phyloP scores from a whole-genome alignment of 2,329 filamentous ascomycete species.

The Fusarium neocosmosporiellum region DNA sequence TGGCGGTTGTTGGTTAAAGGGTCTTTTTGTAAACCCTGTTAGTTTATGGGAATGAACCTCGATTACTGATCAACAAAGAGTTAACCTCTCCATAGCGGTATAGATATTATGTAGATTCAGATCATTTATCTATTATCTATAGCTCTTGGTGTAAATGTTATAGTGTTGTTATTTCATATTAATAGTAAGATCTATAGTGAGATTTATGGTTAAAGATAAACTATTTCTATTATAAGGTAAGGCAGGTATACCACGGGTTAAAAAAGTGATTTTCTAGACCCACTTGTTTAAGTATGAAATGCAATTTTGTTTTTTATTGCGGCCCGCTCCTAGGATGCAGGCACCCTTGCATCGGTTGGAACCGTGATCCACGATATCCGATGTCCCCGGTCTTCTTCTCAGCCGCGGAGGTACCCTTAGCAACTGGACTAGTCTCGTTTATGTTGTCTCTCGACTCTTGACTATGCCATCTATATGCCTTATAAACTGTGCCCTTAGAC shows the following conservation, averaged over 20 bases:
- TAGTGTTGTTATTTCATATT: neutral
- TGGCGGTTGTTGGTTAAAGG: slow-evolving; percentile 5
- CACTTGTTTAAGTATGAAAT: neutral
- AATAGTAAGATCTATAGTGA: neutral
- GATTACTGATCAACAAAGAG: neutral
- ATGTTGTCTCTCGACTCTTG: neutral
- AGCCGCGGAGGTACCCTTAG: neutral
- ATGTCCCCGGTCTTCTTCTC: neutral
- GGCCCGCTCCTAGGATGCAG: neutral
- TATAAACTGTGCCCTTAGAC: slow-evolving; percentile 5
- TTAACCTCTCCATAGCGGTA: neutral
- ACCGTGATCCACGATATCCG: neutral
- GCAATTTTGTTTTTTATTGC: neutral
- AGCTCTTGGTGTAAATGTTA: neutral
- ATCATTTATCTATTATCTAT: neutral
- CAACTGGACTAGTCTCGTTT: neutral
- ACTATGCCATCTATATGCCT: neutral
- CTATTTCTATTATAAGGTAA: neutral
- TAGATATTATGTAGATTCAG: neutral
- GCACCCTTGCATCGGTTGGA: neutral
- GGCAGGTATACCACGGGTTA: neutral
- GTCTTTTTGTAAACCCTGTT: neutral
- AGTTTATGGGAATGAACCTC: neutral
- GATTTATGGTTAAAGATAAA: neutral
- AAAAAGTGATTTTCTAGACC: neutral